Conservation (phyloP, 345 rosid genomes). For the Eucalyptus regnans region DNA sequence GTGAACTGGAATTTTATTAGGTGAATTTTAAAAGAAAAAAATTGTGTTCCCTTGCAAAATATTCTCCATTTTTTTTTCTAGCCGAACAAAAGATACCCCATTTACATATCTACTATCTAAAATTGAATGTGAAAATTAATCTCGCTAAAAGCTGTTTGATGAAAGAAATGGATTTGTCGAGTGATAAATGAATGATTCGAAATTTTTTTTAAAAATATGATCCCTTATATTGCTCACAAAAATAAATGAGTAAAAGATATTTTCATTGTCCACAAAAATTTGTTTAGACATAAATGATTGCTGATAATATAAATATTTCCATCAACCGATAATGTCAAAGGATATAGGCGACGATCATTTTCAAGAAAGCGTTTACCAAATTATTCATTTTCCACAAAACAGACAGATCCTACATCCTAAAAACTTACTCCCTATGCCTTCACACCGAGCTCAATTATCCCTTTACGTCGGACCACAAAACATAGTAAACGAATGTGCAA, state of each 20-base stretch:
- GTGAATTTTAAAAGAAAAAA: background rate
- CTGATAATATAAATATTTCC: background rate
- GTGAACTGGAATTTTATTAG: background rate
- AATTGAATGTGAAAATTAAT: background rate
- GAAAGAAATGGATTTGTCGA: background rate
- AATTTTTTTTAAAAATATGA: background rate
- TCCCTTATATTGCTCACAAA: fast-evolving
- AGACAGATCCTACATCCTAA: background rate
- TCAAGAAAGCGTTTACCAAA: background rate
- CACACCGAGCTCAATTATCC: background rate
- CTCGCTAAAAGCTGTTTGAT: background rate
- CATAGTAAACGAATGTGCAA: background rate
- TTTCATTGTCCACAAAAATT: background rate
- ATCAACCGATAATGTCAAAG: background rate
- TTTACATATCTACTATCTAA: background rate
- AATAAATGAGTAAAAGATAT: background rate
- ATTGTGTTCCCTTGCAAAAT: background rate
- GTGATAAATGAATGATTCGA: fast-evolving
- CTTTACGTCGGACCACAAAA: background rate
- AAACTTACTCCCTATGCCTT: background rate
- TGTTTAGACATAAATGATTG: background rate
- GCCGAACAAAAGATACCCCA: fast-evolving
- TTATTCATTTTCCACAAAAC: fast-evolving
- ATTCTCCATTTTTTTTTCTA: background rate
- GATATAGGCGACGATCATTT: fast-evolving